Evolutionary conservation across 2,329 filamentous ascomycete species (phyloP).

Genomic region (Xylaria sp.): DNA sequence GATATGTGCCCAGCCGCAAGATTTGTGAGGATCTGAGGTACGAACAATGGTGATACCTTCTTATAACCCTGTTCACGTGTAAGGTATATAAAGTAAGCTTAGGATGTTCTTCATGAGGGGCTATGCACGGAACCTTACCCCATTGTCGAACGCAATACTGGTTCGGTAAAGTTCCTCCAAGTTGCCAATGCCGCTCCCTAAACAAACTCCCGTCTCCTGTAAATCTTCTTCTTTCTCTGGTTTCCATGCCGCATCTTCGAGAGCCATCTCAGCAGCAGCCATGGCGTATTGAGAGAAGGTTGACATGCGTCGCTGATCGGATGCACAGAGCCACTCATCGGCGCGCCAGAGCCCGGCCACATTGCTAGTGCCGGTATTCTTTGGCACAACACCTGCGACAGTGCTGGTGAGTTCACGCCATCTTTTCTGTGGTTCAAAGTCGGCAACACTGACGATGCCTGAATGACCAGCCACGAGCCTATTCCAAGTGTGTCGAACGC

Average conservation of each 20-base stretch:
- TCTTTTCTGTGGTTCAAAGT: slow-evolving; percentile 62
- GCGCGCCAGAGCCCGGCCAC: slow-evolving; percentile 58
- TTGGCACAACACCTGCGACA: slow-evolving; percentile 84
- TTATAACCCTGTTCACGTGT: slow-evolving; percentile 75
- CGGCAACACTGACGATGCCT: slow-evolving; percentile 79
- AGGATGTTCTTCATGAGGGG: slow-evolving; percentile 10
- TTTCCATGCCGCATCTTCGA: slow-evolving; percentile 83
- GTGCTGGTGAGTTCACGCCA: slow-evolving; percentile 84
- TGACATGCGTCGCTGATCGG: slow-evolving; percentile 82
- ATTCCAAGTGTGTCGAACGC: slow-evolving; percentile 80
- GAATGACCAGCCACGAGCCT: slow-evolving; percentile 82
- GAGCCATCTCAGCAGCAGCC: slow-evolving; percentile 85
- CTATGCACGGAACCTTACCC: slow-evolving; percentile 61
- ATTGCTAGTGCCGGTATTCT: slow-evolving; percentile 24
- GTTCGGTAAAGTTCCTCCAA: slow-evolving; percentile 90
- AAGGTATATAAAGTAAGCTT: slow-evolving; percentile 24
- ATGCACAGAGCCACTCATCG: slow-evolving; percentile 63
- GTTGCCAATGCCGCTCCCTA: slow-evolving; percentile 96
- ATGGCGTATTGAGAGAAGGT: slow-evolving; percentile 91
- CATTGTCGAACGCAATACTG: slow-evolving; percentile 77
- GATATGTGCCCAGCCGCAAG: slow-evolving; percentile 94
- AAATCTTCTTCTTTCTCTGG: slow-evolving; percentile 68
- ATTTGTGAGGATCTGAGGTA: slow-evolving; percentile 93
- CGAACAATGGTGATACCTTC: slow-evolving; percentile 92
- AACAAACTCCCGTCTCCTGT: slow-evolving; percentile 86